Conservation (phyloP, 805 yeast genomes). For the Lipomyces chichibuensis region DNA sequence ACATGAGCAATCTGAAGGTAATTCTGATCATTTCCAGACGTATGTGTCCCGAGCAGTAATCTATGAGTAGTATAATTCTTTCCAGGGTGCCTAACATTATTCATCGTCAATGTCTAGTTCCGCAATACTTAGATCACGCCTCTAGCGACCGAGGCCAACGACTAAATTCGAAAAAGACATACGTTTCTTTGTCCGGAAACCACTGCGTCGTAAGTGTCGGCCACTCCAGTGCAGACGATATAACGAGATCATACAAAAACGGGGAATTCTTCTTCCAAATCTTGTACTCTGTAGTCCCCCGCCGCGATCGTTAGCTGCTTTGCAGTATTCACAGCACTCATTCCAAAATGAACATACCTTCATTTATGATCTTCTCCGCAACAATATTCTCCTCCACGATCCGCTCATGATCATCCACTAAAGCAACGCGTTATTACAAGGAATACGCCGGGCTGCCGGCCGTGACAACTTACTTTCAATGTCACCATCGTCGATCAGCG, state of each 20-base stretch:
- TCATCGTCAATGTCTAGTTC: conserved; percentile 2
- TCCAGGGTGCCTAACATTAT: conserved; percentile 33
- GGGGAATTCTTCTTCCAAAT: conserved; percentile 67
- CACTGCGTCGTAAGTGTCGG: conserved; percentile 65
- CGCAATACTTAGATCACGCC: neutral
- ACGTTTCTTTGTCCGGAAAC: conserved; percentile 57
- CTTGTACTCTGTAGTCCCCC: conserved; percentile 49
- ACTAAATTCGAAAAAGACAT: neutral
- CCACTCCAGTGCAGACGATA: conserved; percentile 62
- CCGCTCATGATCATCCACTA: conserved; percentile 33
- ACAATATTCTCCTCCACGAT: conserved; percentile 32
- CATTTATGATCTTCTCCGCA: conserved; percentile 33
- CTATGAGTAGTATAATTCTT: conserved; percentile 47
- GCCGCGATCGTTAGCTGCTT: neutral
- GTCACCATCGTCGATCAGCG: conserved; percentile 22
- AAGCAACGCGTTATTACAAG: neutral
- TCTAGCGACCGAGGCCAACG: neutral
- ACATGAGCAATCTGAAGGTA: conserved; percentile 48
- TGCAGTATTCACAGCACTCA: too few species aligned
- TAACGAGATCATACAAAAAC: conserved; percentile 56
- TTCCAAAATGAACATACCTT: conserved; percentile 12
- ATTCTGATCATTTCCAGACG: conserved; percentile 61
- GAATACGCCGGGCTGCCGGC: neutral
- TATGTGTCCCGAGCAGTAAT: conserved; percentile 64
- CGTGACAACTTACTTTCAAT: conserved; percentile 23